Conservation (phyloP, 2,329 filamentous ascomycete species). For the Dactylellina drechsleri region DNA sequence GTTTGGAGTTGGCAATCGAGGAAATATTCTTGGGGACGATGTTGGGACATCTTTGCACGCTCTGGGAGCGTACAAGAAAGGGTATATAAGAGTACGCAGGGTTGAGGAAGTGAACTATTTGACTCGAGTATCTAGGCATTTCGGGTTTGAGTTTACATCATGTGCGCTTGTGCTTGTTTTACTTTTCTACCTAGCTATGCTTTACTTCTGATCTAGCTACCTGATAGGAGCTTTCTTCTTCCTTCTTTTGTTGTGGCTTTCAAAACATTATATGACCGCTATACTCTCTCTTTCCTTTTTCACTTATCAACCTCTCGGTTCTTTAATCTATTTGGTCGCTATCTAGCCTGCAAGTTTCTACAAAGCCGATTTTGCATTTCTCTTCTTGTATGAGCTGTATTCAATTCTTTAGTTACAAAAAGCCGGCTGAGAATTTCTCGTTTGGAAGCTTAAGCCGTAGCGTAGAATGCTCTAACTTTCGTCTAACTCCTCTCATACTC, state of each 20-base stretch:
- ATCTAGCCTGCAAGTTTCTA: slow-evolving; percentile 31
- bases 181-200: not conserved
- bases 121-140: not conserved
- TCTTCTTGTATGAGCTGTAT: not conserved
- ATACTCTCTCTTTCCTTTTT: slow-evolving; percentile 2
- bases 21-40: slow-evolving; percentile 51
- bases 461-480: not conserved
- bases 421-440: slow-evolving; percentile 18
- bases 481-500: not conserved
- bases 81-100: slow-evolving; percentile 18
- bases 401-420: slow-evolving; percentile 12
- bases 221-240: not conserved
- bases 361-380: not conserved
- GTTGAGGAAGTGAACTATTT: not conserved
- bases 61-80: slow-evolving; percentile 47
- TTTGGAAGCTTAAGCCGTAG: not conserved
- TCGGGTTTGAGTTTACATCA: not conserved
- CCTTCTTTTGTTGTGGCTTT: not conserved
- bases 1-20: slow-evolving; percentile 44
- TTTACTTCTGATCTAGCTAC: not conserved
- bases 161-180: not conserved
- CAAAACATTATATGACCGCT: slow-evolving; percentile 1
- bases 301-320: slow-evolving; percentile 6
- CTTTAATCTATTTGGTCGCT: slow-evolving; percentile 23
- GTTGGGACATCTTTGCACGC: slow-evolving; percentile 49